Percentiles rank a stretch among this genome's conserved stretches.
Evolutionary conservation across 176 grass and related monocot species (phyloP).

Genomic region (Ensete ventricosum): DNA sequence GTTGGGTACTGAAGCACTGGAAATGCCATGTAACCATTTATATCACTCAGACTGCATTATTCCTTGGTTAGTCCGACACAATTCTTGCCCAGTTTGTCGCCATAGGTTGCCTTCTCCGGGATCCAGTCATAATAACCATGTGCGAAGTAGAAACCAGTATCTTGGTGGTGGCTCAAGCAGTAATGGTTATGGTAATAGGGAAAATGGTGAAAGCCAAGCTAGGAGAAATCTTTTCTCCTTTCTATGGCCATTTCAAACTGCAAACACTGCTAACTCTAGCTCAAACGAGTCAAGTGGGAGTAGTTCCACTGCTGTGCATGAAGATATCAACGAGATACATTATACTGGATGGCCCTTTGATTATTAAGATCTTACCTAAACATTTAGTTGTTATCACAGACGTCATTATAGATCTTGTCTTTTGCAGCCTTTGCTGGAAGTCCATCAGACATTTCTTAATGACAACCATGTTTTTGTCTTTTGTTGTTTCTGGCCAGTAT

Average conservation of each 20-base stretch:
- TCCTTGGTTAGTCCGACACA: slow-evolving; percentile 25
- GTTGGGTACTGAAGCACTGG: slow-evolving; percentile 19
- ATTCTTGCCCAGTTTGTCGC: slow-evolving; percentile 30
- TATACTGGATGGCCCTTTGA: slow-evolving; percentile 27
- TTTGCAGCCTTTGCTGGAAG: neutral
- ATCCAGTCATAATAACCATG: neutral
- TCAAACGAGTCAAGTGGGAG: neutral
- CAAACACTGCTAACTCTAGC: slow-evolving; percentile 6
- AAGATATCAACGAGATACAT: slow-evolving; percentile 20
- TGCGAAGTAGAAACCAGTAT: neutral
- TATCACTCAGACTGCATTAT: slow-evolving; percentile 29
- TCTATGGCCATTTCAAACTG: slow-evolving; percentile 2
- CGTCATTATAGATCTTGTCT: neutral
- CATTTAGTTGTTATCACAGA: neutral
- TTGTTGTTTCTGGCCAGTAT: neutral
- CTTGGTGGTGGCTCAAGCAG: neutral
- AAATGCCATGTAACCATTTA: slow-evolving; percentile 31
- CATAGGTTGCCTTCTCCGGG: slow-evolving; percentile 11
- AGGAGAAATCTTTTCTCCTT: slow-evolving; percentile 21
- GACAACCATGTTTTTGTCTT: neutral
- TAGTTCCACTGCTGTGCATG: slow-evolving; percentile 6
- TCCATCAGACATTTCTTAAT: neutral
- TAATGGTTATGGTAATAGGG: neutral
- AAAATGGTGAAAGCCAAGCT: slow-evolving; percentile 7
- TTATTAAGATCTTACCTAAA: slow-evolving; percentile 13